Conservation (phyloP, 495 filamentous ascomycete species). For the Aspergillus saccharolyticus region DNA sequence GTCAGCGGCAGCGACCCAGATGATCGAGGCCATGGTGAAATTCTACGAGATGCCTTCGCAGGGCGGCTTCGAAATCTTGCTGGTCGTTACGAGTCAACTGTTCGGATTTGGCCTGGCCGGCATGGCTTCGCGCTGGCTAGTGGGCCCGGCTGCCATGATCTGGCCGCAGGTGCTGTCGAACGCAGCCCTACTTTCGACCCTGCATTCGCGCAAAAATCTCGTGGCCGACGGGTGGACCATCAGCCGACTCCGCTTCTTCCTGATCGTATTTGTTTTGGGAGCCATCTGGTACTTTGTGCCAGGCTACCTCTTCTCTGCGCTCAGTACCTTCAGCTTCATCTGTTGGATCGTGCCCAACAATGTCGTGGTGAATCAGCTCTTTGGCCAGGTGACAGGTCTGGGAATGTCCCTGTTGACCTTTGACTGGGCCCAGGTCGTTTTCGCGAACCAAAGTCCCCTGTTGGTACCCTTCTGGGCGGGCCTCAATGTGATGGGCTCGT, state of each 20-base stretch:
- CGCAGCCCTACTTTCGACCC: constrained; percentile 76
- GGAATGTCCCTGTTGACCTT: constrained; percentile 86
- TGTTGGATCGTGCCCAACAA: constrained; percentile 84
- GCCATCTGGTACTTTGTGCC: constrained; percentile 81
- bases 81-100: constrained; percentile 65
- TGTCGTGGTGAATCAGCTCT: constrained; percentile 63
- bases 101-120: constrained; percentile 73
- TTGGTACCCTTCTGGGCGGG: constrained; percentile 90
- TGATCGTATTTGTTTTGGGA: constrained; percentile 58
- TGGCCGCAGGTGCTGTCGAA: constrained; percentile 89
- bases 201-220: constrained; percentile 78
- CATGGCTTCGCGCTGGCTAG: constrained; percentile 51
- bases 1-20: constrained; percentile 65
- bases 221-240: constrained; percentile 81
- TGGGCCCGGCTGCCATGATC: constrained; percentile 80
- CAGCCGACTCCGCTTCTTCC: constrained; percentile 77
- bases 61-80: constrained; percentile 61
- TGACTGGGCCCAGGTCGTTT: constrained; percentile 91
- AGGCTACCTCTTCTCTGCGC: constrained; percentile 75
- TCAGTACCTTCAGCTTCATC: constrained; percentile 86
- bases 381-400: constrained; percentile 59
- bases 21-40: constrained; percentile 60
- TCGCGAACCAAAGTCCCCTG: constrained; percentile 75
- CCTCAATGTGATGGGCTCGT: constrained; percentile 78
- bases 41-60: constrained; percentile 67